Conservation (phyloP, 345 rosid genomes). For the Syzygium jambos region DNA sequence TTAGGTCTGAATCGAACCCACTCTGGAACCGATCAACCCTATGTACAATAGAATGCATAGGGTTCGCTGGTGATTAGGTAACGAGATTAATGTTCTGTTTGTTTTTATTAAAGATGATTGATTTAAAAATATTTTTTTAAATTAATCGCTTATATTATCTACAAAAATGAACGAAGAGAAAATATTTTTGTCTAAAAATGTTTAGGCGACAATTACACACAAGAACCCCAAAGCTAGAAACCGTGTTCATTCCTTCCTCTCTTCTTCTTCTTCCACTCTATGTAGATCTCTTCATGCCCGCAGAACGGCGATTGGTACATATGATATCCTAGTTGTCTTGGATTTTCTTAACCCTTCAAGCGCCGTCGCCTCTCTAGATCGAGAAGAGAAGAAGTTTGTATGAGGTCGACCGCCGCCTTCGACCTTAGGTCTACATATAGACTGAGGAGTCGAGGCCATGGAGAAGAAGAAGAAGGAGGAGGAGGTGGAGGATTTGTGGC, state of each 20-base stretch:
- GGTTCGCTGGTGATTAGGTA: neutral
- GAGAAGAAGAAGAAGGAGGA: neutral
- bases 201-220: rapidly evolving
- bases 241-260: neutral
- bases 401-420: neutral
- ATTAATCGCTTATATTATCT: rapidly evolving
- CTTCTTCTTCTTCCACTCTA: neutral
- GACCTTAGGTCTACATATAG: neutral
- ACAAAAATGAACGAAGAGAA: too few relatives aligned
- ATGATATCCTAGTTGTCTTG: neutral
- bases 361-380: neutral
- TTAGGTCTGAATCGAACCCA: too few relatives aligned
- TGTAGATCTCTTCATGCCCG: neutral
- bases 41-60: too few relatives aligned
- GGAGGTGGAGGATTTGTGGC: neutral
- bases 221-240: neutral
- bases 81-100: rapidly evolving
- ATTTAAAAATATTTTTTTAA: neutral
- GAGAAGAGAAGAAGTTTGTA: neutral
- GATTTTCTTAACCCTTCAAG: neutral
- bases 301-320: neutral
- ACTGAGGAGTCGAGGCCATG: neutral
- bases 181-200: neutral
- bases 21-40: too few relatives aligned
- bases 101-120: neutral